phyloP scores from a whole-genome alignment of 352 stramenopile genomes.

The Pythium coloratum region DNA sequence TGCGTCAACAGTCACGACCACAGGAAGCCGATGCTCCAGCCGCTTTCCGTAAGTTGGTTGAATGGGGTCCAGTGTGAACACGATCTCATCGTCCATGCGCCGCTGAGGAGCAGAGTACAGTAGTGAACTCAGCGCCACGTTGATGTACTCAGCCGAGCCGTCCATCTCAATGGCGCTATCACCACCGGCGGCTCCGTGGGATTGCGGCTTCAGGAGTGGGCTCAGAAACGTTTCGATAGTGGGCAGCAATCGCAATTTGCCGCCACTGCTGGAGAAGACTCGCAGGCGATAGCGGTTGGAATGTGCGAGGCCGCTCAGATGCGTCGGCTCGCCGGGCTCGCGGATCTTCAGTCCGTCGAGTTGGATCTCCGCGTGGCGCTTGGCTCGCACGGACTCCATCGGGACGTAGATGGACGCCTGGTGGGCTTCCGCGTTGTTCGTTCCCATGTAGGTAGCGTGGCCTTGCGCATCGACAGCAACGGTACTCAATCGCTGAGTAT shows the following conservation, averaged over 20 bases:
- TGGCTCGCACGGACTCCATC: not conserved
- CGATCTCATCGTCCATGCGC: not conserved
- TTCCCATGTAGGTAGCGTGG: not conserved
- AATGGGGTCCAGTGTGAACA: not conserved
- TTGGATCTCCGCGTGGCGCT: not conserved
- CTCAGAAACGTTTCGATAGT: slow-evolving; percentile 1
- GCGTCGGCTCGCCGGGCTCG: not conserved
- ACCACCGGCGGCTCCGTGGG: not conserved
- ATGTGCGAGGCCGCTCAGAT: not conserved
- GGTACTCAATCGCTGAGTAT: not conserved
- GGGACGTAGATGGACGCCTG: not conserved
- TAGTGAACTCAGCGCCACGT: not conserved
- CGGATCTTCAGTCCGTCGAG: slow-evolving; percentile 5
- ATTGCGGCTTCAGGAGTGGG: not conserved
- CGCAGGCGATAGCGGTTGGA: not conserved
- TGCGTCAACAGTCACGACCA: not conserved
- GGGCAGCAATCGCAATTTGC: not conserved
- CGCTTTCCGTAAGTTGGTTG: not conserved
- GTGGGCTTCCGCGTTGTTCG: not conserved
- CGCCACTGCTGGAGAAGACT: not conserved
- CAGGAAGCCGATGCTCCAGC: not conserved
- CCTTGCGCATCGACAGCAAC: not conserved
- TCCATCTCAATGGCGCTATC: not conserved
- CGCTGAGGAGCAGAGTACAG: not conserved
- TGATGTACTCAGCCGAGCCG: not conserved